Conservation (phyloP, 768 basidiomycete species). For the Cystoderma amianthinum region DNA sequence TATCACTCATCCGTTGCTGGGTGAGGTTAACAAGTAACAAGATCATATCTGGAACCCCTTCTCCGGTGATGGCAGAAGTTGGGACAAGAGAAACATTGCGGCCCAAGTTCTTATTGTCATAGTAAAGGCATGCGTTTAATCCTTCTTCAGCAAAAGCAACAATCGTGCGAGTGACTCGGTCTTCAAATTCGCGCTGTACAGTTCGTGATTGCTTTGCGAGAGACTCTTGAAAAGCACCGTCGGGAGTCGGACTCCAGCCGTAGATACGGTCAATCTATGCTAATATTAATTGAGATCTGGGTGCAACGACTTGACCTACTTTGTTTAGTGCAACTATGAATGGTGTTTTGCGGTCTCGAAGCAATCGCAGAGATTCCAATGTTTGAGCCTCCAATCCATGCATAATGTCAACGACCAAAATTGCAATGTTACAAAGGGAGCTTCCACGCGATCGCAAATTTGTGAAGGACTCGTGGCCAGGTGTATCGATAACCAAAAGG, state of each 20-base stretch:
- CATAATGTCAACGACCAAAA: conserved; percentile 99
- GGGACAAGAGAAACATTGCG: conserved; percentile 95
- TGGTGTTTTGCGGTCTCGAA: conserved; percentile 91
- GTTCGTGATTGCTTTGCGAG: conserved; percentile 72
- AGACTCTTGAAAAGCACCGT: conserved; percentile 90
- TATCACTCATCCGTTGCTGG: conserved; percentile 95
- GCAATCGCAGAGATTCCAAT: conserved; percentile 86
- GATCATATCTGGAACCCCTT: conserved; percentile 99
- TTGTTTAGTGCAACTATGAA: conserved; percentile 99
- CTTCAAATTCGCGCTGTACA: conserved; percentile 89
- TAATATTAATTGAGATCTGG: neutral
- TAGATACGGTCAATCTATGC: conserved; percentile 94
- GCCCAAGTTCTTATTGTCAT: conserved; percentile 94
- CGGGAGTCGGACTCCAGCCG: conserved; percentile 86
- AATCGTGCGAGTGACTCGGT: conserved; percentile 77
- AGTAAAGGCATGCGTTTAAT: conserved; percentile 90
- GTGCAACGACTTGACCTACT: conserved; percentile 40
- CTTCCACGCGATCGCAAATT: conserved; percentile 94
- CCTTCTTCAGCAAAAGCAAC: conserved; percentile 98
- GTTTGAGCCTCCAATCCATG: conserved; percentile 99
- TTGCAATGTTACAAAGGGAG: conserved; percentile 97
- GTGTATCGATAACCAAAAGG: conserved; percentile 93
- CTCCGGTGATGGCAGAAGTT: conserved; percentile 96
- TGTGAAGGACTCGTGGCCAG: conserved; percentile 98
- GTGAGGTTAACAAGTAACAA: conserved; percentile 96